Conservation (phyloP, 164 flowering plant species). For the Umbellularia californica region DNA sequence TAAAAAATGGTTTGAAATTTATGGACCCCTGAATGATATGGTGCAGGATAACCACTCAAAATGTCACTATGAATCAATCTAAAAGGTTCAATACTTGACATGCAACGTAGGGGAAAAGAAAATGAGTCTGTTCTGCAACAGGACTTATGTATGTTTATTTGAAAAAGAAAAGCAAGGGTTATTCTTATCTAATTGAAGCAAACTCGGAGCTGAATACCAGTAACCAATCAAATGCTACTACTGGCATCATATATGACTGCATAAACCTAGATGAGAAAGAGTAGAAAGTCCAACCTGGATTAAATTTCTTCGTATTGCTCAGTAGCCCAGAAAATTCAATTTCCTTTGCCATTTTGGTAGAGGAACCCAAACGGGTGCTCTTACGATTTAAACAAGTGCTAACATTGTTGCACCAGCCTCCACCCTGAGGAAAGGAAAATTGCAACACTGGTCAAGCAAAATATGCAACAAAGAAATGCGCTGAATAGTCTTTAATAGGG, state of each 20-base stretch:
- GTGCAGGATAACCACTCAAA: too few species aligned
- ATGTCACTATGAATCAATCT: too few species aligned
- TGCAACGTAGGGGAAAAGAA: too few species aligned
- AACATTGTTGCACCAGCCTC: constrained; percentile 92
- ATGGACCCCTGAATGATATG: too few species aligned
- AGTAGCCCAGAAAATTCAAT: constrained; percentile 74
- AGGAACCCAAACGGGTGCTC: constrained; percentile 67
- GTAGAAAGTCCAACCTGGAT: constrained; percentile 52
- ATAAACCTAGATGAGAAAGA: background rate
- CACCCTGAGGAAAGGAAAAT: constrained; percentile 48
- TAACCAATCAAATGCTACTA: background rate
- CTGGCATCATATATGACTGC: background rate
- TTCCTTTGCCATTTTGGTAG: constrained; percentile 52
- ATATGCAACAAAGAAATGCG: background rate
- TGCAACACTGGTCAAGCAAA: background rate
- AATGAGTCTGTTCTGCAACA: too few species aligned
- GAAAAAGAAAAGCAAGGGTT: too few species aligned
- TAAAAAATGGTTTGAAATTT: too few species aligned
- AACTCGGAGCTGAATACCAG: background rate
- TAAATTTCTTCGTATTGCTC: constrained; percentile 41
- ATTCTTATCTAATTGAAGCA: too few species aligned
- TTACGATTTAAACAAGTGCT: constrained; percentile 59
- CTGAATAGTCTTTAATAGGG: background rate
- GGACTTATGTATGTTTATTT: too few species aligned
- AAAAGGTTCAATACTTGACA: too few species aligned